These are phyloP conservation scores for Daldinia bambusicola DNA, from an alignment of 495 filamentous ascomycete genomes.

Conservation along the genomic window DNA sequence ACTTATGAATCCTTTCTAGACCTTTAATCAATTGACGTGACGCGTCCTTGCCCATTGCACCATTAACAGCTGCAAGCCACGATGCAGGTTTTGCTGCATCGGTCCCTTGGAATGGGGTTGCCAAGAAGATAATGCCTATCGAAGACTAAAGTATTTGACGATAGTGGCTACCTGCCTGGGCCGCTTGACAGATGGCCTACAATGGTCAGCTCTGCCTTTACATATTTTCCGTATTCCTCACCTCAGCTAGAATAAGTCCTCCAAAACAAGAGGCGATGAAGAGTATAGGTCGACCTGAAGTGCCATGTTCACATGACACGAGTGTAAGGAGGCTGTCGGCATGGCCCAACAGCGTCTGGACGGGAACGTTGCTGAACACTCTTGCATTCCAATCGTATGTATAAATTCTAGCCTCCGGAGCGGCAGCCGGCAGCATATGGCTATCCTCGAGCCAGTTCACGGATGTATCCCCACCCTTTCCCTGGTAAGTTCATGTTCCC, in stretches of 20 bases:
- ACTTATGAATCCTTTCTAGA: constrained; percentile 3
- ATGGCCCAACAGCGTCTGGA: constrained; percentile 30
- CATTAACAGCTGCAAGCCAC: constrained; percentile 13
- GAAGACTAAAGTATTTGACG: constrained; percentile 31
- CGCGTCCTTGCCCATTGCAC: constrained; percentile 14
- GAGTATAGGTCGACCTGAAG: constrained; percentile 32
- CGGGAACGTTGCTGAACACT: constrained; percentile 29
- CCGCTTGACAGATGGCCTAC: constrained; percentile 37
- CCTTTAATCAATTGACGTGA: constrained; percentile 18
- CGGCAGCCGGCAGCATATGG: constrained; percentile 42
- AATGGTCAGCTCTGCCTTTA: background rate
- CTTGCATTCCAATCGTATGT: constrained; percentile 45
- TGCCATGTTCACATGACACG: background rate
- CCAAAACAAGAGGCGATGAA: constrained; percentile 43
- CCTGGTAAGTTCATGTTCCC: constrained; percentile 14
- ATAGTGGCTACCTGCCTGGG: constrained; percentile 33
- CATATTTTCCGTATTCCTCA: constrained; percentile 1
- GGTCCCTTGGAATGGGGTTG: constrained; percentile 34
- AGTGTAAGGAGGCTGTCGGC: constrained; percentile 16
- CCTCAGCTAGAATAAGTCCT: constrained; percentile 34
- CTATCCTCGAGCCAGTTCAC: constrained; percentile 48
- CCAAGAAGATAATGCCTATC: constrained; percentile 38
- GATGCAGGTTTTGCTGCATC: constrained; percentile 17
- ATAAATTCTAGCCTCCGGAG: constrained; percentile 43
- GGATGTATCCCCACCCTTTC: constrained; percentile 8